Evolutionary conservation across 106 monocot species (phyloP).

Genomic region (Phalaenopsis aphrodite): DNA sequence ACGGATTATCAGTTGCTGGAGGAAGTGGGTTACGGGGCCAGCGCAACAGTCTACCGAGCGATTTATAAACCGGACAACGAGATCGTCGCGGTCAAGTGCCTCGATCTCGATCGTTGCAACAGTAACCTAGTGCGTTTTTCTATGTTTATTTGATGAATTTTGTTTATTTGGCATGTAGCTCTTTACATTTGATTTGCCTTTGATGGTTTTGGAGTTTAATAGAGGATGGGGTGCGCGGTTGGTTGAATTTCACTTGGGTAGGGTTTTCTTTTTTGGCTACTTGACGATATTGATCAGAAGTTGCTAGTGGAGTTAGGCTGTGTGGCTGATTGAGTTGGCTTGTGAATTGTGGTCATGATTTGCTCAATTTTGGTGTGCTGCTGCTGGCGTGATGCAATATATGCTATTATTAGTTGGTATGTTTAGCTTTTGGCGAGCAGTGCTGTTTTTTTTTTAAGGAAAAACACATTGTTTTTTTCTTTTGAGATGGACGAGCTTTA

Average conservation of each 20-base stretch:
- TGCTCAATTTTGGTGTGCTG: neutral
- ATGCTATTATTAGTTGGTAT: neutral
- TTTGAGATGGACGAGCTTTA: neutral
- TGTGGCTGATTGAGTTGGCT: neutral
- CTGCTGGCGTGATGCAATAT: neutral
- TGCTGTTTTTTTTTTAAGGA: neutral
- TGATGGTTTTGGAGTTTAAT: neutral
- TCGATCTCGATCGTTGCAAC: slow-evolving; percentile 97
- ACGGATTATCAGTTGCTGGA: slow-evolving; percentile 68
- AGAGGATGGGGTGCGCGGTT: slow-evolving; percentile 25
- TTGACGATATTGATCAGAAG: neutral
- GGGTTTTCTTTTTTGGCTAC: neutral
- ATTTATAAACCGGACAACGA: slow-evolving; percentile 58
- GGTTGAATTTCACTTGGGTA: neutral
- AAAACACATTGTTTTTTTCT: neutral
- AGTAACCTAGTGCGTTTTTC: slow-evolving; percentile 63
- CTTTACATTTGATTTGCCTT: neutral
- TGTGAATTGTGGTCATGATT: neutral
- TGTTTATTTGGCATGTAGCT: neutral
- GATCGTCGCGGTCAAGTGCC: slow-evolving; percentile 86
- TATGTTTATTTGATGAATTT: neutral
- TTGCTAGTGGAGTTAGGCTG: neutral
- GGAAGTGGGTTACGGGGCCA: slow-evolving; percentile 90
- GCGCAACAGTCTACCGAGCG: slow-evolving; percentile 85
- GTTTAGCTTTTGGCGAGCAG: neutral